A percentile compares a stretch with the other conserved stretches of the same genome.
Evolutionary conservation across 257 asterid species (phyloP).

Genomic region (Rauvolfia tetraphylla): DNA sequence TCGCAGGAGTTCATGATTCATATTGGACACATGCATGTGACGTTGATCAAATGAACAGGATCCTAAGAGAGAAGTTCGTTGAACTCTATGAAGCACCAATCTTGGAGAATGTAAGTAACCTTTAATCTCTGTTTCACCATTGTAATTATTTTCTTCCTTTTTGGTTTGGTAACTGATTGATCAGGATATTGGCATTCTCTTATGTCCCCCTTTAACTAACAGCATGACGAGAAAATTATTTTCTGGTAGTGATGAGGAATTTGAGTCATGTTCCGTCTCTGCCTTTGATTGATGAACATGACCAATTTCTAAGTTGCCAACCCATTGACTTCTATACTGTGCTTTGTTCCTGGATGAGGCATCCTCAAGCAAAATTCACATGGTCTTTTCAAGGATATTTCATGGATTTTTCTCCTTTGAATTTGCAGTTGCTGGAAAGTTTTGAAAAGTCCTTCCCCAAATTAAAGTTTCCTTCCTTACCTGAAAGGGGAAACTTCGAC

Average conservation of each 20-base stretch:
- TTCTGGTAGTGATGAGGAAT: background rate
- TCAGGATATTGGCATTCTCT: background rate
- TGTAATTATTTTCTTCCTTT: background rate
- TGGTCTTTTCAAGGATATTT: background rate
- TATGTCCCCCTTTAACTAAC: background rate
- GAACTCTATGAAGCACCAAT: constrained; percentile 86
- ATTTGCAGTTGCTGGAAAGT: constrained; percentile 59
- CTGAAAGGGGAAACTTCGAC: constrained; percentile 89
- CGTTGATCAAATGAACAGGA: constrained; percentile 79
- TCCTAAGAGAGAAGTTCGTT: constrained; percentile 89
- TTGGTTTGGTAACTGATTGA: background rate
- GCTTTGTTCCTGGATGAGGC: background rate
- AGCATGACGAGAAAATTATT: background rate
- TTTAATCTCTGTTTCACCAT: background rate
- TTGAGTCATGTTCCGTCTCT: background rate
- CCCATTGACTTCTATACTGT: background rate
- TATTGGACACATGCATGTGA: constrained; percentile 99
- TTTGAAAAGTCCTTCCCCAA: constrained; percentile 68
- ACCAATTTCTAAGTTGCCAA: background rate
- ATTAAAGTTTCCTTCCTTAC: constrained; percentile 71
- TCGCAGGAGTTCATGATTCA: constrained; percentile 93
- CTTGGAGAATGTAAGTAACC: constrained; percentile 68
- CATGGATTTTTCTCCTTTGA: background rate
- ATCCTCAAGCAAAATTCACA: background rate
- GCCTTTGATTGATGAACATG: no score